A percentile compares a stretch with the other conserved stretches of the same genome.
Evolutionary conservation across 2,329 filamentous ascomycete genomes (phyloP).

Genomic region (Teratosphaeria nubilosa): DNA sequence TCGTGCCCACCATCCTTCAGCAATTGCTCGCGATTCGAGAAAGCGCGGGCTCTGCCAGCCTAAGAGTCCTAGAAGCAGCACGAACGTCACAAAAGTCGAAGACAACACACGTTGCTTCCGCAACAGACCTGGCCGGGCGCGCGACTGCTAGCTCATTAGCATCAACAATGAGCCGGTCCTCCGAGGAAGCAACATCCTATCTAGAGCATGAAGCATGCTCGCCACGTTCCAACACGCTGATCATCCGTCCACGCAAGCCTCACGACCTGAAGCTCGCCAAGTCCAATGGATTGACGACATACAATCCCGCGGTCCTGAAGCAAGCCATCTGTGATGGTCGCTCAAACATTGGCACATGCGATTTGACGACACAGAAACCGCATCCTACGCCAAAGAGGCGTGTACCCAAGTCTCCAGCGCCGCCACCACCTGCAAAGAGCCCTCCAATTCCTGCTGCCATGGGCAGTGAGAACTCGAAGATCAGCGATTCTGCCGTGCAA

Average conservation of each 20-base stretch:
- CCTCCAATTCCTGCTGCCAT: slow-evolving; percentile 12
- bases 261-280: slow-evolving; percentile 12
- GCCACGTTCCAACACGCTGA: slow-evolving; percentile 15
- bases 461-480: slow-evolving; percentile 21
- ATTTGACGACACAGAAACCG: slow-evolving; percentile 13
- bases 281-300: slow-evolving; percentile 18
- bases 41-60: not conserved
- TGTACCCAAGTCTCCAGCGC: not conserved
- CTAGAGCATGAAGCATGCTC: slow-evolving; percentile 10
- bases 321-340: slow-evolving; percentile 14
- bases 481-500: slow-evolving; percentile 5
- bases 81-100: not conserved
- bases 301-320: slow-evolving; percentile 13
- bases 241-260: slow-evolving; percentile 13
- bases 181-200: slow-evolving; percentile 1
- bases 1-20: not conserved
- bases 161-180: slow-evolving; percentile 4
- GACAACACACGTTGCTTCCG: not conserved
- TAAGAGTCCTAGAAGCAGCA: not conserved
- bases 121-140: slow-evolving; percentile 1
- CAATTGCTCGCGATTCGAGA: not conserved
- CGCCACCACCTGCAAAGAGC: not conserved
- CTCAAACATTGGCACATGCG: slow-evolving; percentile 8
- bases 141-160: not conserved
- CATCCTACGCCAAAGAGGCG: slow-evolving; percentile 11